These are phyloP conservation scores for Monosporascus cannonballus DNA, from an alignment of 2,329 filamentous ascomycete species.

Conservation along the genomic window DNA sequence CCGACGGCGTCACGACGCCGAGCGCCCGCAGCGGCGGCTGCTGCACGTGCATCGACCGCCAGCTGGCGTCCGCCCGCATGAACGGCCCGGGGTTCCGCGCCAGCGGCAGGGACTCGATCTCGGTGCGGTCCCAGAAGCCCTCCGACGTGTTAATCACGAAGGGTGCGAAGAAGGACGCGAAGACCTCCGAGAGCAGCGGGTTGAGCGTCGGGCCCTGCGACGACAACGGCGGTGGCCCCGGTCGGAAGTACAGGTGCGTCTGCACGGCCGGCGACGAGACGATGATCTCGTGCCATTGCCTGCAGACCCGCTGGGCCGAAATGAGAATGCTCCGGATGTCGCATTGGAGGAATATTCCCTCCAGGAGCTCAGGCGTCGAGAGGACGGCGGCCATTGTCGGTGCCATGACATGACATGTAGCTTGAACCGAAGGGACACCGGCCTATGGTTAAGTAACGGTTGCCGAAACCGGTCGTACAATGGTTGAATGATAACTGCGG, in stretches of 20 bases:
- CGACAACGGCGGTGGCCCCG: not conserved
- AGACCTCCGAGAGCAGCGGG: constrained; percentile 2
- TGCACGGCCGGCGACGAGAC: not conserved
- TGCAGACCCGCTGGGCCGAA: constrained; percentile 2
- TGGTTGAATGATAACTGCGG: no score
- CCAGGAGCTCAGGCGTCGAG: constrained; percentile 5
- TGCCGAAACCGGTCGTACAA: no score
- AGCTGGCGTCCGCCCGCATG: constrained; percentile 2
- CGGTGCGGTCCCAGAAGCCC: not conserved
- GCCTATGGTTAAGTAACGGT: no score
- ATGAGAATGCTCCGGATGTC: constrained; percentile 3
- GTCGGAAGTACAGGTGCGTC: constrained; percentile 1
- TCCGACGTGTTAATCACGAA: not conserved
- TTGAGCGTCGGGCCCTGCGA: not conserved
- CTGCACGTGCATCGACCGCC: constrained; percentile 5
- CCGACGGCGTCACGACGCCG: constrained; percentile 1
- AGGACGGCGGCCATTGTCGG: not conserved
- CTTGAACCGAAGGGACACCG: no score
- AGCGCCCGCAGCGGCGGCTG: constrained; percentile 2
- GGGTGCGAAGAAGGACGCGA: not conserved
- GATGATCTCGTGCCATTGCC: constrained; percentile 3
- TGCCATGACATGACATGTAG: not conserved
- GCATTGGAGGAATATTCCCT: constrained; percentile 3
- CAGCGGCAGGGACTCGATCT: constrained; percentile 1
- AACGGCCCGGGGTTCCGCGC: not conserved